Evolutionary conservation across 148 eudicot species (phyloP), one percentile per base, ranked within the genome.

Genomic region (Talinum fruticosum): DNA sequence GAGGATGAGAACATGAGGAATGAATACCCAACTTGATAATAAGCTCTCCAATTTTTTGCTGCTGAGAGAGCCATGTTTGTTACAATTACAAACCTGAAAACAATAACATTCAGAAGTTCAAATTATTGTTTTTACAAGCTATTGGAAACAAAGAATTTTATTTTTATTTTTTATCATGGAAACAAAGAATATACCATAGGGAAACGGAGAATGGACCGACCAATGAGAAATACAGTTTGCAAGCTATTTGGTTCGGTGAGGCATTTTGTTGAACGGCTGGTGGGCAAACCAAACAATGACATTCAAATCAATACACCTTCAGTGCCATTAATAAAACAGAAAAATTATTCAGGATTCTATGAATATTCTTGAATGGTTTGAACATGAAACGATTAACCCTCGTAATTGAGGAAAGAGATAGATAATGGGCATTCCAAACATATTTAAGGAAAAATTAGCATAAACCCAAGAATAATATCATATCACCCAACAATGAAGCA

Each of bases 191-290:
- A 19, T 15, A 33, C n/a, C 2, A 66, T 66, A 32, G 70, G 38
- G 12, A 66, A 64, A 18, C 74, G 68, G 35, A 24, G 28, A 57
- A 44, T 68, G 12, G 14, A 21, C 49, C 5, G 69, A 26, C 23
- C 71, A 37, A 35, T 53, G 19, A 53, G 53, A 77, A 77, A 54
- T 24, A 54, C 38, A 29, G 59, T 12, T 59, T 38, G 21, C 19
- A 57, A 41, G 69, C 6, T 37, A n/a, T 7, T 6, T 45, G n/a
- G 67, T 14, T 80, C 79, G 57, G 28, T 47, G 65, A 32, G 66
- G 38, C 83, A 80, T 80, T n/a, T 75, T 5, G 69, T 70, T 79
- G 30, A 80, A 80, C 83, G 75, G 6, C 62, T 80, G 35, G 71
- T 57, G 53, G 28, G 79, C 79, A 44, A 34, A 30, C 69, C 45